Base-by-base conservation (phyloP, 1,284 basidiomycete species). In the Peniophora sp. region DNA sequence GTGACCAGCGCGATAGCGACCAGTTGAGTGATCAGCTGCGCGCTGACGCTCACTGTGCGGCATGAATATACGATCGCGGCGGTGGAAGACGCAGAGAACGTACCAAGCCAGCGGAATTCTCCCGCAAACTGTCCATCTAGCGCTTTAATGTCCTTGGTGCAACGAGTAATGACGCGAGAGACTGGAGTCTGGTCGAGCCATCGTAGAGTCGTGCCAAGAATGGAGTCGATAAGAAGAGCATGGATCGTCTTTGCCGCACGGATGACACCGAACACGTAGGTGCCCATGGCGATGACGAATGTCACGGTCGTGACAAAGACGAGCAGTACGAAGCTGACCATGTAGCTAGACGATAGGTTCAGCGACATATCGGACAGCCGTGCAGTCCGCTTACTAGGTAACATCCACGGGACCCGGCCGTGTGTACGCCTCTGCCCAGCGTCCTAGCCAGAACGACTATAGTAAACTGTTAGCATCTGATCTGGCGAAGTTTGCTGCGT, bases 221-320 rank as follows among this genome's bases (percentile, higher is more conserved):
- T 69, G 8, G 74, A 70, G 20, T 73, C 62, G n/a, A 86, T 65
- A 19, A 90, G 74, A 41, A 65, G 65, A 38, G 65, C 59, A 58
- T 89, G 86, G 6, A 89, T 73, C 17, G 63, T 64, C 50, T 73
- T 69, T 2, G 81, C 81, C 2, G 85, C 85, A 43, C 72, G 68
- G 58, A 69, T 54, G 36, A 69, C 62, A 3, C 75, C 75, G 25
- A 67, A 60, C 23, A 75, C 63, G 59, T 66, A 74, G 19, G 68
- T 56, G 5, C 63, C 54, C 8, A 5, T 20, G 22, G 65, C 62
- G 2, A 59, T 60, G n/a, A 57, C 45, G 19, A 60, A 56, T 45
- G 65, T 68, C 2, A 62, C 34, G 5, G 56, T 41, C 32, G 69
- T 56, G 12, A 58, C 59, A 3, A 58, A 17, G 1, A 66, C 5